phyloP scores from a whole-genome alignment of 2,329 filamentous ascomycete species.

The Pezizomycotina sp. region DNA sequence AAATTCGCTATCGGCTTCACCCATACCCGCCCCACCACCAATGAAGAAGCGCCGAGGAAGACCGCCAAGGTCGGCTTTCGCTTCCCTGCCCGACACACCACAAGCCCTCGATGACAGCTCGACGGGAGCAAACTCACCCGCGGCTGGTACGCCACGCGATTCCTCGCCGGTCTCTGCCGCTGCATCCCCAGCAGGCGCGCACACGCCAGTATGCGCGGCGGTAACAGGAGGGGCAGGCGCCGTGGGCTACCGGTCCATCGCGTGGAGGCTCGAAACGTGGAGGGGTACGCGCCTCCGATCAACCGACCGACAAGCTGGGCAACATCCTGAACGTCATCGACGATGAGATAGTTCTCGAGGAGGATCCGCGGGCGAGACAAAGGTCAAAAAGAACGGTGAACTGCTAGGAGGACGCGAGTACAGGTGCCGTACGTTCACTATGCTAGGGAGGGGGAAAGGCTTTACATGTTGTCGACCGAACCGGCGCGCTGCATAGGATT shows the following conservation, averaged over 20 bases:
- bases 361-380: slow-evolving; percentile 80
- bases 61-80: slow-evolving; percentile 30
- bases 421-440: slow-evolving; percentile 80
- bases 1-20: slow-evolving; percentile 12
- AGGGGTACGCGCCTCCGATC: slow-evolving; percentile 58
- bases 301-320: slow-evolving; percentile 84
- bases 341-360: slow-evolving; percentile 78
- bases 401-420: slow-evolving; percentile 74
- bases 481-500: slow-evolving; percentile 88
- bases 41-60: slow-evolving; percentile 36
- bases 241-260: slow-evolving; percentile 39
- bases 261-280: slow-evolving; percentile 51
- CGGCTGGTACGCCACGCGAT: slow-evolving; percentile 19
- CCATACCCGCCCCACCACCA: slow-evolving; percentile 25
- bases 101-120: slow-evolving; percentile 11
- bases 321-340: slow-evolving; percentile 78
- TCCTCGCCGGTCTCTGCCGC: slow-evolving; percentile 26
- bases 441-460: slow-evolving; percentile 76
- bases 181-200: slow-evolving; percentile 43
- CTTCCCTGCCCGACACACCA: slow-evolving; percentile 3
- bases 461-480: slow-evolving; percentile 97
- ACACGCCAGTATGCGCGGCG: slow-evolving; percentile 48
- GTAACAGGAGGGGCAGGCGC: slow-evolving; percentile 38
- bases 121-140: slow-evolving; percentile 35
- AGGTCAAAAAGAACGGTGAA: slow-evolving; percentile 79